These are phyloP conservation scores for Ophidiomyces ophidiicola DNA, from an alignment of 2,329 filamentous ascomycete genomes.

Conservation along the genomic window DNA sequence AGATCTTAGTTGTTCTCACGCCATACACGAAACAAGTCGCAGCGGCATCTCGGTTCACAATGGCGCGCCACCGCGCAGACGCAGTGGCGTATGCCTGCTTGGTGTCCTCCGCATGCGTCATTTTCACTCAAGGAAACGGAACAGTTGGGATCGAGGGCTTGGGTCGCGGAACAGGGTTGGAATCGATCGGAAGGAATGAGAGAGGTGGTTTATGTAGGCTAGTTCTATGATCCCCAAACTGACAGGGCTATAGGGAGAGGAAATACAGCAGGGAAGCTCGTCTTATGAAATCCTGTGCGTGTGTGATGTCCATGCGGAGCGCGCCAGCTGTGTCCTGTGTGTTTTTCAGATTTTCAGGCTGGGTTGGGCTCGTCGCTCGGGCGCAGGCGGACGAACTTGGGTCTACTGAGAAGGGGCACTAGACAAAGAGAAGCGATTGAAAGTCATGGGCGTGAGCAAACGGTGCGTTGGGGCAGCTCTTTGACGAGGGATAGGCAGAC, in stretches of 20 bases:
- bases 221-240: constrained; percentile 6
- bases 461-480: too few relatives aligned
- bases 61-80: constrained; percentile 35
- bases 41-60: constrained; percentile 34
- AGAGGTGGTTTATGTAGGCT: constrained; percentile 4
- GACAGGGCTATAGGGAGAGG: constrained; percentile 7
- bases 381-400: too few relatives aligned
- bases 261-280: constrained; percentile 8
- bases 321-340: too few relatives aligned
- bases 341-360: too few relatives aligned
- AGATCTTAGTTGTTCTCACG: constrained; percentile 45
- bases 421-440: too few relatives aligned
- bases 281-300: too few relatives aligned
- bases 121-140: background rate
- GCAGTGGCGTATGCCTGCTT: constrained; percentile 22
- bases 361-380: too few relatives aligned
- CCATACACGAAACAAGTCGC: constrained; percentile 43
- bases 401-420: too few relatives aligned
- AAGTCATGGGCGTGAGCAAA: too few relatives aligned
- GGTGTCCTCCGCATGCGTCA: constrained; percentile 7
- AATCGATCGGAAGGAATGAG: constrained; percentile 4
- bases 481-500: too few relatives aligned
- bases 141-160: constrained; percentile 1
- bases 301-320: too few relatives aligned
- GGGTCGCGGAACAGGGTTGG: constrained; percentile 3